Base-by-base conservation (phyloP, 176 grass and related monocot species). In the Phragmites australis region DNA sequence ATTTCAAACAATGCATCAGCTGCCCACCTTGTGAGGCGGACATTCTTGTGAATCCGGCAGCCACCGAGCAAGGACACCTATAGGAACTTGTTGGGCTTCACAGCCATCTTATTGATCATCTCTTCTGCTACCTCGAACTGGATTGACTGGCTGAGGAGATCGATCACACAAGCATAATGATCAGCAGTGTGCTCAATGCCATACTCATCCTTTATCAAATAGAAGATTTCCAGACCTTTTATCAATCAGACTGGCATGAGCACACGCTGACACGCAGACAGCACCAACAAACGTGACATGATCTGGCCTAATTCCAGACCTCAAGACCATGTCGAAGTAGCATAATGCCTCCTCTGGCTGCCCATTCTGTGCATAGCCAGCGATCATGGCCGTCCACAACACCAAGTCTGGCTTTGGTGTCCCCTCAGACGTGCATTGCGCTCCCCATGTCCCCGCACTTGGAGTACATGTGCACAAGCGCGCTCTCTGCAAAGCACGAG, bases 31-130 rank as follows among this genome's bases (percentile, higher is more conserved):
- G 81, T 90, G 1, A 93, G 71, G 62, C 14, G 65, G n/a, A 94
- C 73, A 80, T 94, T 98, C 54, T 91, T 93, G 78, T 90, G 87
- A 80, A 83, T 87, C 70, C 70, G 60, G 19, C 90, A 91, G 13
- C 95, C 90, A 83, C 86, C 71, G 39, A 94, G 85, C 90, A 98
- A 78, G 31, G 92, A 94, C 21, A 92, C 83, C 94, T 92, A 97
- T 17, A 97, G 68, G 76, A 93, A 94, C 83, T 94, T 94, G 77
- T 89, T 94, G 10, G 90, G 87, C 61, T 92, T 89, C 64, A 87
- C 57, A 1, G 77, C 71, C 88, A 94, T 94, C 23, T 78, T 87
- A 41, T 52, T 52, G 15, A 93, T 93, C 47, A 94, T 83, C 48
- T 89, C 83, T 75, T 90, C 77, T 53, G 92, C 91, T 92, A 65